These are phyloP conservation scores for Elsinoe fawcettii DNA, from an alignment of 2,329 filamentous ascomycete genomes.

Conservation along the genomic window DNA sequence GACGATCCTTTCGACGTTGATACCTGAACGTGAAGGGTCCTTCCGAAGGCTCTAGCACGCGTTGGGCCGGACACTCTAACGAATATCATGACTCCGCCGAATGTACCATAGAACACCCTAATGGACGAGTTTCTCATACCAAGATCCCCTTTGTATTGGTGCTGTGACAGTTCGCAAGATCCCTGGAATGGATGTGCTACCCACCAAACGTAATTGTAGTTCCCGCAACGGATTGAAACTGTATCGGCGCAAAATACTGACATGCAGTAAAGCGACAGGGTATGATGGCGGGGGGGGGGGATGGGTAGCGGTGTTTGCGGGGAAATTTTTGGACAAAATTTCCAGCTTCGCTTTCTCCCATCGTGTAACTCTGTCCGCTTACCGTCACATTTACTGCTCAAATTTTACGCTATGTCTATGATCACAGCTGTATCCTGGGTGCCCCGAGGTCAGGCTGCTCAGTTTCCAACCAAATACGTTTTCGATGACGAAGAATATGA, in stretches of 20 bases:
- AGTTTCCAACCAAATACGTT: slow-evolving; percentile 42
- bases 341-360: background rate
- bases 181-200: too few species aligned
- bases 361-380: too few species aligned
- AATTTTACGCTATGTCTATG: slow-evolving; percentile 42
- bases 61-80: background rate
- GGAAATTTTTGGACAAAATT: background rate
- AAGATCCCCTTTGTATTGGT: too few species aligned
- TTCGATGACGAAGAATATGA: slow-evolving; percentile 47
- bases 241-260: too few species aligned
- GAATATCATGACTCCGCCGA: background rate
- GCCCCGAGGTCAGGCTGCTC: slow-evolving; percentile 43
- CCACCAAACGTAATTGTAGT: too few species aligned
- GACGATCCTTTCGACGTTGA: too few species aligned
- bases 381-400: background rate
- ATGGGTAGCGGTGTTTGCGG: background rate
- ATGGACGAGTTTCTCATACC: background rate
- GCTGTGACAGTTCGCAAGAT: too few species aligned
- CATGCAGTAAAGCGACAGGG: background rate
- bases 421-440: slow-evolving; percentile 48
- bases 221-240: too few species aligned
- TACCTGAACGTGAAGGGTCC: too few species aligned
- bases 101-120: background rate
- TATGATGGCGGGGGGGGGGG: background rate
- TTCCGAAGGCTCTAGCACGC: too few species aligned